These are phyloP conservation scores for Dichomitus squalens DNA, from an alignment of 1,284 basidiomycete species.

Conservation along the genomic window DNA sequence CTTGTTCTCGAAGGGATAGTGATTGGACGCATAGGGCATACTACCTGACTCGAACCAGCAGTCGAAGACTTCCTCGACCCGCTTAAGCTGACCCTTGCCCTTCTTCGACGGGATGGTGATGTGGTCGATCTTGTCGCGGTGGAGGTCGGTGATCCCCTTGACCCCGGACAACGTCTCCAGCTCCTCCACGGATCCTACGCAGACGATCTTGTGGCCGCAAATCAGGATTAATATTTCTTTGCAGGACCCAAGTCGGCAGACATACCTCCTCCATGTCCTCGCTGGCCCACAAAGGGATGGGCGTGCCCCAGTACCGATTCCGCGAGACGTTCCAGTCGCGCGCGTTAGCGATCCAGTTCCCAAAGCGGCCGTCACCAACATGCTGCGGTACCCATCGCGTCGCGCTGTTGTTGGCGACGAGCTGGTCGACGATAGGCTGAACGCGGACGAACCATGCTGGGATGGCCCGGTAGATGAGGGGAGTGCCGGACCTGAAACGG, in stretches of 20 bases:
- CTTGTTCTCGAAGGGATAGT: constrained; percentile 98
- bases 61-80: constrained; percentile 98
- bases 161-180: constrained; percentile 88
- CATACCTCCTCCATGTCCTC: constrained; percentile 89
- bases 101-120: constrained; percentile 94
- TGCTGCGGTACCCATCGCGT: constrained; percentile 95
- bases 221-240: background rate
- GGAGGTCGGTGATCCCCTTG: constrained; percentile 88
- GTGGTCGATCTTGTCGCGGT: constrained; percentile 93
- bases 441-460: constrained; percentile 97
- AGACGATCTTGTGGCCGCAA: constrained; percentile 65
- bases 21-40: constrained; percentile 98
- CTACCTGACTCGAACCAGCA: constrained; percentile 99
- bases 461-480: constrained; percentile 95
- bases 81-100: constrained; percentile 87
- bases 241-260: too few relatives aligned
- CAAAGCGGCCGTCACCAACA: constrained; percentile 93
- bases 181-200: constrained; percentile 87
- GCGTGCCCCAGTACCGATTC: constrained; percentile 99
- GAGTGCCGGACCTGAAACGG: constrained; percentile 80
- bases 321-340: constrained; percentile 99
- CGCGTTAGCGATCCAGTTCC: constrained; percentile 97
- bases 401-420: constrained; percentile 89
- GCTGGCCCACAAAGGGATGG: constrained; percentile 95
- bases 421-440: constrained; percentile 79